Evolutionary conservation across 2,329 filamentous ascomycete genomes (phyloP), one percentile per base, ranked within the genome.

Genomic region (Colletotrichum lupini): DNA sequence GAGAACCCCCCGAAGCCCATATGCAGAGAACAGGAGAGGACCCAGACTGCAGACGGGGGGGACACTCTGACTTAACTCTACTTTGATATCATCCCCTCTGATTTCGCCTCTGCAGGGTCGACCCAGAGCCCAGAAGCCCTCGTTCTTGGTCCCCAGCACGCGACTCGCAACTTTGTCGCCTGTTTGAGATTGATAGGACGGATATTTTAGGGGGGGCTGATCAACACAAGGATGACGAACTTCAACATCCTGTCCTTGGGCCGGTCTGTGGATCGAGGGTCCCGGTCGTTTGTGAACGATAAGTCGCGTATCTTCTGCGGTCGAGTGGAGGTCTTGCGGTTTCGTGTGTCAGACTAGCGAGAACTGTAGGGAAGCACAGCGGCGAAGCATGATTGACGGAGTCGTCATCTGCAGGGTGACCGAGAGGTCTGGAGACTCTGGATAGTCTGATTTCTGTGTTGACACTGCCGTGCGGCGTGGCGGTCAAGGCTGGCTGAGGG

Each of bases 121-220:
- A 49, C 35, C 52, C 69, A 58, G 52, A 68, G 68, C 64, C 63
- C 57, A 52, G 68, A 68, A 32, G 68, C 65, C 30, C 35, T 68
- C 64, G 52, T 63, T 64, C 59, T 55, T 56, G 59, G 42, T 26
- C 60, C 59, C 76, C 76, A 75, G 71, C 73, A 73, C 62, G 67
- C 63, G 74, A 72, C 73, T 74, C 68, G 72, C 68, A 75, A 62
- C 65, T 72, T 62, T 37, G 61, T 75, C 70, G 75, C 76, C 76
- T 77, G 87, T 89, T 88, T 89, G 87, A 88, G 83, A 83, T 86
- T 86, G 81, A 87, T 86, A 83, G 83, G 82, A 85, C 80, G 82
- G 81, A 78, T 82, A 83, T 84, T 83, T 82, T 79, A 77, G 80
- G 80, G 77, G 80, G 80, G 82, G 82, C 81, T 84, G 85, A 85